Evolutionary conservation across 129 eudicot species (phyloP).

Genomic region (Logfia minima): DNA sequence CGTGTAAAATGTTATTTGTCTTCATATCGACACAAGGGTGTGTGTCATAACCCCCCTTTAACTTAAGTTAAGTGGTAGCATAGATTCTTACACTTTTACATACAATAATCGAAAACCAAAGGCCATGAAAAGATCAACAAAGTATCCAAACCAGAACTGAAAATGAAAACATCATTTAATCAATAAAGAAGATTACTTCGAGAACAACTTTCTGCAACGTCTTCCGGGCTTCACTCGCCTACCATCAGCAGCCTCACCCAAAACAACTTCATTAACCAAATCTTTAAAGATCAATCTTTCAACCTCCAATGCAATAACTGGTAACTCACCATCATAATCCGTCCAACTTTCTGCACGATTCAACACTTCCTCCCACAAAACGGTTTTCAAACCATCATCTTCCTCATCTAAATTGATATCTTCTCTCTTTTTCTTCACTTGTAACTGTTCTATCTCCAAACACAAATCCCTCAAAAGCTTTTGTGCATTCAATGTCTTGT

Average conservation of each 20-base stretch:
- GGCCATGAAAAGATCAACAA: constrained; percentile 19
- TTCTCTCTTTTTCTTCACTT: constrained; percentile 37
- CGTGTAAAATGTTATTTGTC: constrained; percentile 31
- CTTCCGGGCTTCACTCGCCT: constrained; percentile 44
- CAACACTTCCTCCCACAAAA: constrained; percentile 71
- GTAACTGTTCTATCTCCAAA: constrained; percentile 60
- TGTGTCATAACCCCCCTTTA: constrained; percentile 5
- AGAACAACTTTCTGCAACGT: constrained; percentile 60
- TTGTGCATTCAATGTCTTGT: constrained; percentile 60
- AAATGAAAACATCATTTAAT: constrained; percentile 18
- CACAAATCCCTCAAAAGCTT: constrained; percentile 79
- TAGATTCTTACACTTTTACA: constrained; percentile 33
- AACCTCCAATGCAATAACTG: constrained; percentile 70
- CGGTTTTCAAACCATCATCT: constrained; percentile 53
- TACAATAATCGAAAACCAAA: constrained; percentile 22
- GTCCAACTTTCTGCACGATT: constrained; percentile 63
- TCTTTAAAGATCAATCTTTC: constrained; percentile 85
- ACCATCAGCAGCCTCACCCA: constrained; percentile 63
- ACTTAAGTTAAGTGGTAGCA: constrained; percentile 14
- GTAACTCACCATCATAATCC: constrained; percentile 51
- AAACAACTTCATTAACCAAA: constrained; percentile 71
- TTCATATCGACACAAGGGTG: constrained; percentile 30
- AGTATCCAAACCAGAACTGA: constrained; percentile 19
- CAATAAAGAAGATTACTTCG: constrained; percentile 41
- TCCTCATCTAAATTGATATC: constrained; percentile 53